phyloP scores from a whole-genome alignment of 768 basidiomycete species.

The Mycena belliarum region DNA sequence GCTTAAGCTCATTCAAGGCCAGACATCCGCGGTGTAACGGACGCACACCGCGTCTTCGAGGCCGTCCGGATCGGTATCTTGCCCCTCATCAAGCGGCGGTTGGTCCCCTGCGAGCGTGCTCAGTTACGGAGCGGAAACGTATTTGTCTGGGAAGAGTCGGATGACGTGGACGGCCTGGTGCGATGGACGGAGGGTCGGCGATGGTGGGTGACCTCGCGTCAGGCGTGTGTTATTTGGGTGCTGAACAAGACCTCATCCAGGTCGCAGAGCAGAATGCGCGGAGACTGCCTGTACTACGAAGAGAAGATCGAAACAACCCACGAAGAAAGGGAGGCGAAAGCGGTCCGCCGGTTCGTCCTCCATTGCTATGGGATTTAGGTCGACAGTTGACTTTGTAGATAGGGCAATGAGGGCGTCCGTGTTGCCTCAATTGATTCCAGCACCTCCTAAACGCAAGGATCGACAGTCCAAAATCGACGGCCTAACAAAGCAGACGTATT shows the following conservation, averaged over 20 bases:
- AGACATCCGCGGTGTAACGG: slow-evolving; percentile 61
- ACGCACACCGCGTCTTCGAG: slow-evolving; percentile 59
- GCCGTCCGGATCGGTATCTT: slow-evolving; percentile 57
- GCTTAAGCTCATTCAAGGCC: neutral
- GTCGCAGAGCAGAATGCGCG: slow-evolving; percentile 69
- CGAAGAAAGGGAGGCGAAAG: slow-evolving; percentile 60
- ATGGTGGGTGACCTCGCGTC: slow-evolving; percentile 44
- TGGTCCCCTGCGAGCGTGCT: slow-evolving; percentile 53
- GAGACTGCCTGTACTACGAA: slow-evolving; percentile 65
- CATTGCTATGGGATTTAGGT: neutral
- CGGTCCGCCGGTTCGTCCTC: slow-evolving; percentile 49
- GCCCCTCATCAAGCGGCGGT: slow-evolving; percentile 54
- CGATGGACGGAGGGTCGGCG: slow-evolving; percentile 68
- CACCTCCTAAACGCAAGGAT: slow-evolving; percentile 54
- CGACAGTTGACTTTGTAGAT: neutral
- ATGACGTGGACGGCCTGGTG: slow-evolving; percentile 46
- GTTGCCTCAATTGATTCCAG: slow-evolving; percentile 42
- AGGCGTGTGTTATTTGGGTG: neutral
- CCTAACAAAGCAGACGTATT: slow-evolving; percentile 67
- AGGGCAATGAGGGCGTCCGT: slow-evolving; percentile 52
- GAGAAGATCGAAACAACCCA: slow-evolving; percentile 62
- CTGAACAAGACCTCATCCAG: slow-evolving; percentile 27
- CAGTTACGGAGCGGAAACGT: slow-evolving; percentile 55
- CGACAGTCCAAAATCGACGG: slow-evolving; percentile 60
- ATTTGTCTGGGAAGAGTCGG: slow-evolving; percentile 71